Evolutionary conservation across 1,284 basidiomycete genomes (phyloP), one percentile per base, ranked within the genome.

Genomic region (Cryptococcus sp.): DNA sequence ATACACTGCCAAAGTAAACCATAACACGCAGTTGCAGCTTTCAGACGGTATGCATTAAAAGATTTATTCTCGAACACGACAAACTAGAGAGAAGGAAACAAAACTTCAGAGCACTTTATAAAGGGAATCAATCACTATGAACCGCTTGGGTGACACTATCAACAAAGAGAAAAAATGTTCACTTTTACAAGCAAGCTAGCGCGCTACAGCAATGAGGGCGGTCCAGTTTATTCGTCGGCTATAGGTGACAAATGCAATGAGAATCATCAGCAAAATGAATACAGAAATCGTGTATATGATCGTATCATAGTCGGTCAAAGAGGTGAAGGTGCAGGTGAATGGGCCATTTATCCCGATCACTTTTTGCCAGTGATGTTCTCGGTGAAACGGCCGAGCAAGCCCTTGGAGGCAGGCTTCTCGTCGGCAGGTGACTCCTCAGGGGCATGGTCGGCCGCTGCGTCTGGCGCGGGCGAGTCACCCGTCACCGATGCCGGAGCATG

Each of bases 351-450:
- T 23, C 10, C n/a, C 22, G 26, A 37, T 52, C 39, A 57, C 43
- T 61, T 57, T 22, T 52, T 58, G 29, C 55, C 57, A 13, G 53
- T 50, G 37, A 67, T 57, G 57, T 57, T 64, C 46, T 64, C 69
- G 26, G 67, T 71, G 60, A 68, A 62, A 26, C 65, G 62, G 34
- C 63, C 58, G 45, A 72, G 55, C 25, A 68, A 51, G 2, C 69
- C 67, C 44, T 53, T 56, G 22, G 49, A 23, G n/a, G 46, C 15
- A 16, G 57, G 50, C 11, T 48, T 40, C 38, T 57, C 46, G 17
- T 62, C 61, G 25, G 64, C 57, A 19, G 62, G 64, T 38, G 63
- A 58, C 22, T 60, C 34, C 25, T 68, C 63, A 34, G 58, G 53
- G 29, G 58, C 67, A 26, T 39, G 40, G 22, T 57, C 58, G n/a